Evolutionary conservation across 2,329 filamentous ascomycete genomes (phyloP), one percentile per base, ranked within the genome.

Genomic region (Talaromyces verruculosus): DNA sequence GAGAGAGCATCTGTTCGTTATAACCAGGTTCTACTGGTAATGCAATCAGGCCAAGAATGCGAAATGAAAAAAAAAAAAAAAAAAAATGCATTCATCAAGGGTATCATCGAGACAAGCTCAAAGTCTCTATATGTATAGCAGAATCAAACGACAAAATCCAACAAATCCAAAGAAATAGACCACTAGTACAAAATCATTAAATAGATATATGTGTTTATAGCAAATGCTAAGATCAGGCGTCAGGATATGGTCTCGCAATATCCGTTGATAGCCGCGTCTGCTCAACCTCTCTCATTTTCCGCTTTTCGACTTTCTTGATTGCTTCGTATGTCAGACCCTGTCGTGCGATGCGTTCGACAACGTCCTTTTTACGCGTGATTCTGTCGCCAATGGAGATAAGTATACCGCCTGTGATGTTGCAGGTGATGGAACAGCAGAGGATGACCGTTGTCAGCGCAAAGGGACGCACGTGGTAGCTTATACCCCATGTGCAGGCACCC

Each of bases 301-400:
- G 80, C 73, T 84, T 84, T 69, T 84, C 78, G 11, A 85, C 79
- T 70, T 85, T 84, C 69, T 83, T 82, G 69, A 89, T 88, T 0
- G 87, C 88, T 70, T 88, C 82, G 57, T 84, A 79, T 0, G 92
- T 96, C 65, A 96, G 77, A 69, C 92, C 87, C 74, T 95, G 92
- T 35, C 91, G 82, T 72, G 91, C 87, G 78, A 95, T 86, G 53
- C 89, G 84, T 73, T 93, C 89, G 25, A 93, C 82, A 0, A 96
- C 91, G 49, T 96, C 91, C 84, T 93, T 94, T 84, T 96, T 96
- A 61, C 92, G 83, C 1, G 91, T 93, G 68, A 85, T 86, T 22
- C 88, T 85, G 73, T 94, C 91, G 1, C 92, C 92, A 17, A 92
- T 83, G 69, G 84, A 88, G 74, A 96, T 96, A 30, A 94, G 75